phyloP scores from a whole-genome alignment of 106 monocot genomes.

The Dendrobium catenatum region DNA sequence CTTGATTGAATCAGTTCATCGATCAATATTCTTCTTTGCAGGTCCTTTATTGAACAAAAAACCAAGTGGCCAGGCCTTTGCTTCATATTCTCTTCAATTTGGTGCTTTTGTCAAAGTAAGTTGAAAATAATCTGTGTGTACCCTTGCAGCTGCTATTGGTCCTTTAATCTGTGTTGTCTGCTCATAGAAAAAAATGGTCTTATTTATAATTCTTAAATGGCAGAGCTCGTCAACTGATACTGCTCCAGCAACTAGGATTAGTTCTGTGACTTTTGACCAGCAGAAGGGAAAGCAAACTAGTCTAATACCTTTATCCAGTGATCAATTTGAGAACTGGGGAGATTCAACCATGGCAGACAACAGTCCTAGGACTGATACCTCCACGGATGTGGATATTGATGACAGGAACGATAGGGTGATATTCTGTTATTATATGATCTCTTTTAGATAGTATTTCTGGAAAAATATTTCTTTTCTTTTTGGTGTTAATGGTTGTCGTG shows the following conservation, averaged over 20 bases:
- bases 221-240: conserved; percentile 8
- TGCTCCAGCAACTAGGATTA: conserved; percentile 16
- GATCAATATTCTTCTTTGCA: conserved; percentile 5
- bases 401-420: conserved; percentile 41
- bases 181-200: conserved; percentile 1
- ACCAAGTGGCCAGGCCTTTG: conserved; percentile 17
- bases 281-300: conserved; percentile 5
- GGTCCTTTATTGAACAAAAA: conserved; percentile 37
- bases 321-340: conserved; percentile 33
- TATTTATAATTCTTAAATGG: conserved; percentile 1
- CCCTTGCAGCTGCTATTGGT: background rate
- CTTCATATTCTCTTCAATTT: conserved; percentile 35
- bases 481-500: no score
- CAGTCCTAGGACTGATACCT: conserved; percentile 49
- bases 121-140: background rate
- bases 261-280: conserved; percentile 9
- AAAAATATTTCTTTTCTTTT: no score
- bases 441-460: background rate
- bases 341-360: conserved; percentile 64
- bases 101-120: conserved; percentile 29
- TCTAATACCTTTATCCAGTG: conserved; percentile 9
- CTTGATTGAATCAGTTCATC: background rate
- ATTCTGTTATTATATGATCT: conserved; percentile 2
- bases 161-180: background rate
- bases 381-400: conserved; percentile 50